Evolutionary conservation across 169 alveolate genomes (phyloP).

Genomic region (Hammondia hammondi): DNA sequence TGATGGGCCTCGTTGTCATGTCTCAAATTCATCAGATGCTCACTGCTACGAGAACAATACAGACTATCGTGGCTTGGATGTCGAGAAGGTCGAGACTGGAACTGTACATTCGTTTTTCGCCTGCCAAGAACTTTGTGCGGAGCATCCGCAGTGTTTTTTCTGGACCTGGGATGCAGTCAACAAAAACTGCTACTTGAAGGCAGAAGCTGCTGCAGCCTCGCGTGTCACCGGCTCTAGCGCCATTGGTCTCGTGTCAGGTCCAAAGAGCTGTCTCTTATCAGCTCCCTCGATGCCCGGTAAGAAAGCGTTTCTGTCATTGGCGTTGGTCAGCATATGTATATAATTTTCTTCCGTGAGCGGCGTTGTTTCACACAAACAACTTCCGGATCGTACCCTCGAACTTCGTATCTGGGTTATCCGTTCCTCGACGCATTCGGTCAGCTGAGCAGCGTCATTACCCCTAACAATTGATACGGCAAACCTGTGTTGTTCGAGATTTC

Average conservation of each 20-base stretch:
- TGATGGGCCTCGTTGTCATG: too few species aligned
- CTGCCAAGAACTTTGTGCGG: conserved; percentile 37
- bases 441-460: too few species aligned
- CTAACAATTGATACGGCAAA: too few species aligned
- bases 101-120: neutral
- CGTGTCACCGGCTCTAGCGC: neutral
- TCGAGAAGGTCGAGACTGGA: conserved; percentile 31
- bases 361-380: too few species aligned
- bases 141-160: neutral
- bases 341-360: too few species aligned
- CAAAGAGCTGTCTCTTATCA: neutral
- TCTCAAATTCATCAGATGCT: too few species aligned
- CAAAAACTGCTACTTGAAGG: conserved; percentile 35
- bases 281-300: too few species aligned
- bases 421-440: too few species aligned
- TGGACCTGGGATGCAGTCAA: conserved; percentile 32
- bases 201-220: neutral
- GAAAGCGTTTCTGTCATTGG: too few species aligned
- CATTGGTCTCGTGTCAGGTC: conserved; percentile 8
- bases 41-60: conserved; percentile 25
- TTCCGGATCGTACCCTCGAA: too few species aligned
- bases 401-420: too few species aligned
- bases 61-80: conserved; percentile 37
- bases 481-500: neutral
- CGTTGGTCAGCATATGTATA: too few species aligned